A percentile compares a stretch with the other conserved stretches of the same genome.
These are phyloP conservation scores for Trametes punicea DNA, from an alignment of 768 basidiomycete species.

Conservation along the genomic window DNA sequence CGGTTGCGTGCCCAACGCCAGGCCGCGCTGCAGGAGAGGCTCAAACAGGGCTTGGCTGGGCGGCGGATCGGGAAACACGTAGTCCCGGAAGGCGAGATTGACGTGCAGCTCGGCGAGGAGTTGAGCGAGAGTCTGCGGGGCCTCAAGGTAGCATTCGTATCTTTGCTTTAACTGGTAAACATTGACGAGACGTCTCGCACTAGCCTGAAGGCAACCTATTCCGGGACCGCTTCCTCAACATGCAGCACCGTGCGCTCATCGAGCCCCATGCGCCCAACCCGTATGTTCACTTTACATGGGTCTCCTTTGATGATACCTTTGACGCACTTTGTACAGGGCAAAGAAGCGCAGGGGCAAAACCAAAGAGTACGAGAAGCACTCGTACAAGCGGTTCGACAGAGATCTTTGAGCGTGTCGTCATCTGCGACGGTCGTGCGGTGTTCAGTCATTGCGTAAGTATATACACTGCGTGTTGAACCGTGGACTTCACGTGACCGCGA, in stretches of 20 bases:
- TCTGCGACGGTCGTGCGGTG: background rate
- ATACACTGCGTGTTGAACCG: too few relatives aligned
- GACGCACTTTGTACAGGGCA: slow-evolving; percentile 36
- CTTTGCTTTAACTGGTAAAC: background rate
- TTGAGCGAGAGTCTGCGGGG: slow-evolving; percentile 78
- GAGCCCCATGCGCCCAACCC: slow-evolving; percentile 81
- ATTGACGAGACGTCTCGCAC: background rate
- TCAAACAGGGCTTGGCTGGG: slow-evolving; percentile 64
- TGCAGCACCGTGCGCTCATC: slow-evolving; percentile 83
- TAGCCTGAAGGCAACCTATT: slow-evolving; percentile 95
- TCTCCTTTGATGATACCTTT: background rate
- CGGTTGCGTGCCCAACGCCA: slow-evolving; percentile 39
- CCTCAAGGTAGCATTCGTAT: slow-evolving; percentile 72
- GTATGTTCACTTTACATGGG: slow-evolving; percentile 40
- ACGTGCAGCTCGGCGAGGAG: slow-evolving; percentile 90
- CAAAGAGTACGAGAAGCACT: slow-evolving; percentile 74
- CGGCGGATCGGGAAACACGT: slow-evolving; percentile 76
- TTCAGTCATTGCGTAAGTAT: too few relatives aligned
- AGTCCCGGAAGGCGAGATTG: slow-evolving; percentile 64
- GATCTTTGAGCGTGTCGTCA: slow-evolving; percentile 9
- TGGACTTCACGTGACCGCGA: too few relatives aligned
- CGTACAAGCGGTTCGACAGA: slow-evolving; percentile 70
- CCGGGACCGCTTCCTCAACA: slow-evolving; percentile 80
- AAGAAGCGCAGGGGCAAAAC: slow-evolving; percentile 48
- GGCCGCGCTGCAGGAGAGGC: slow-evolving; percentile 43